Conservation (phyloP, 768 basidiomycete genomes). For the Crassisporium funariophilum region DNA sequence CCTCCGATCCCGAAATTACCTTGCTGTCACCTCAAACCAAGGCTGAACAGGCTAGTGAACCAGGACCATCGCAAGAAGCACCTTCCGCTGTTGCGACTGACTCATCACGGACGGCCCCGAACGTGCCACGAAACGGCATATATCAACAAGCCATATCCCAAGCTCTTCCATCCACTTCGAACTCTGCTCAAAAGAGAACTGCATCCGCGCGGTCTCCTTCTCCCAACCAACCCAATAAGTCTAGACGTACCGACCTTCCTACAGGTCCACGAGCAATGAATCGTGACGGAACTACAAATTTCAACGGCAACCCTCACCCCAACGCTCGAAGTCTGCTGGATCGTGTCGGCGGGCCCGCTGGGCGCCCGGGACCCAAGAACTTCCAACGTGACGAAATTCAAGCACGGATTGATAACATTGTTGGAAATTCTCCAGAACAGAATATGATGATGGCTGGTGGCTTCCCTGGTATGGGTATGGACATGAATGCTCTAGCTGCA, state of each 20-base stretch:
- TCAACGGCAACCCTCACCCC: constrained; percentile 22
- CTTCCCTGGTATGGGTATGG: constrained; percentile 53
- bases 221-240: constrained; percentile 66
- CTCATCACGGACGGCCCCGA: constrained; percentile 44
- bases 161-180: constrained; percentile 51
- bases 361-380: constrained; percentile 40
- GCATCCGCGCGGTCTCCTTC: constrained; percentile 71
- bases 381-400: constrained; percentile 70
- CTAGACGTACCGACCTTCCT: constrained; percentile 74
- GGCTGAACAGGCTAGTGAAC: constrained; percentile 30
- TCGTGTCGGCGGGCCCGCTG: constrained; percentile 67
- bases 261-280: constrained; percentile 87
- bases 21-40: constrained; percentile 38
- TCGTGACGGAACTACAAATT: constrained; percentile 36
- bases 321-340: constrained; percentile 74
- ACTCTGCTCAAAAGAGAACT: constrained; percentile 61
- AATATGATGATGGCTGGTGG: constrained; percentile 58
- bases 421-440: constrained; percentile 52
- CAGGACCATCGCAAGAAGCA: constrained; percentile 31
- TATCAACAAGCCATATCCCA: constrained; percentile 79
- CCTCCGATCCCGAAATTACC: constrained; percentile 49
- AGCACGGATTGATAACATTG: constrained; percentile 78
- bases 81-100: constrained; percentile 38
- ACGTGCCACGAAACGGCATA: constrained; percentile 55
- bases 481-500: constrained; percentile 61